Conservation (phyloP, 148 eudicot species). For the Salicornia ramosissima region DNA sequence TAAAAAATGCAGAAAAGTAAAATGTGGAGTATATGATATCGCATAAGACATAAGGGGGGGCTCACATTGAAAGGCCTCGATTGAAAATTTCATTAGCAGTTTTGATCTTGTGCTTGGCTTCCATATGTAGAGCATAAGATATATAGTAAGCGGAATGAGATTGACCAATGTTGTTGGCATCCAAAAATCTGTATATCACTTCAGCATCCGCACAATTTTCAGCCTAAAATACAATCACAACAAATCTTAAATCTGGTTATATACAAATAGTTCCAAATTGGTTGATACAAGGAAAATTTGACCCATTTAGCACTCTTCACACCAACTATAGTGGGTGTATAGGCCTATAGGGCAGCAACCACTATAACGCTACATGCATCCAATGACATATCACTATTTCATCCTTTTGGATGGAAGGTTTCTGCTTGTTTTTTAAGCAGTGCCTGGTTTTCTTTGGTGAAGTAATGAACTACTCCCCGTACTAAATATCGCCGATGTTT, state of each 20-base stretch:
- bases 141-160: slow-evolving; percentile 67
- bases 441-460: too few species aligned
- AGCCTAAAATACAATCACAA: slow-evolving; percentile 56
- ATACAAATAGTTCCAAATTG: not conserved
- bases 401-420: too few species aligned
- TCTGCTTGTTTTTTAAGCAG: too few species aligned
- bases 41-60: not conserved
- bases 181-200: slow-evolving; percentile 78
- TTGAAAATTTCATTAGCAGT: slow-evolving; percentile 80
- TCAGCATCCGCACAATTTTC: slow-evolving; percentile 91
- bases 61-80: slow-evolving; percentile 71
- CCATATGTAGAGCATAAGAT: slow-evolving; percentile 82
- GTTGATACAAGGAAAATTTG: too few species aligned
- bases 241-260: not conserved
- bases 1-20: not conserved
- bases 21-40: not conserved
- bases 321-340: too few species aligned
- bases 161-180: slow-evolving; percentile 78
- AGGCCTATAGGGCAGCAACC: too few species aligned
- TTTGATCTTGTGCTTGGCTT: slow-evolving; percentile 63
- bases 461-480: too few species aligned
- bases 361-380: too few species aligned
- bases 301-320: too few species aligned
- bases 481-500: too few species aligned
- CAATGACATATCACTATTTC: too few species aligned